Evolutionary conservation across 208 protist species (phyloP), one percentile per base, ranked within the genome.

Genomic region (Lotmaria passim): DNA sequence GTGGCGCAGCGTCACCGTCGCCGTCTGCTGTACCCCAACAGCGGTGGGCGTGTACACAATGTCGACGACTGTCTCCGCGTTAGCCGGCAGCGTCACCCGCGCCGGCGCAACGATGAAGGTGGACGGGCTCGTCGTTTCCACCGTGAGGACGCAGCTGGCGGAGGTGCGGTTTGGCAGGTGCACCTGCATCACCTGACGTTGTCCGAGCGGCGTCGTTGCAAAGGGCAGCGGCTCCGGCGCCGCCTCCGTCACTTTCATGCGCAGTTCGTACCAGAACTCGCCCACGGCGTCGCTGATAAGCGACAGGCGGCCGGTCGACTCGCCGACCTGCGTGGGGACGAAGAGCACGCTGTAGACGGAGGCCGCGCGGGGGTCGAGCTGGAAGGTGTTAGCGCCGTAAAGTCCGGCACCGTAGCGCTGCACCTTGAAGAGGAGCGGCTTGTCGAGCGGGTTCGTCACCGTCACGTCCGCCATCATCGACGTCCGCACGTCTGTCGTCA

Each of bases 261-360:
- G 46, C 47, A 98, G 72, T 68, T 94, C 85, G 58, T 97, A 98
- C 96, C 94, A 98, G 68, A 97, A 98, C 85, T 98, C 94, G n/a
- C 96, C 96, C 1, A 89, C 79, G 19, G 78, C 83, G 21, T 93
- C 81, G 76, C 93, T 97, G 78, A 82, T 84, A 63, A 98, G 97
- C 26, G 89, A 82, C 30, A 98, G 66, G 1, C 83, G 72, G 12
- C 93, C 95, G 15, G 81, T 77, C 47, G 78, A 80, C 43, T 70
- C 79, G 31, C 93, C 94, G 47, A 83, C 68, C n/a, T 81, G 59
- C 30, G 92, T 80, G n/a, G 96, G 96, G 26, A 83, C 74, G 77
- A 95, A 98, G 33, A 94, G 65, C 36, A 95, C 81, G 31, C 82
- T 80, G 76, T 98, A 98, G 17, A 73, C 60, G 17, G 79, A 70